phyloP scores from a whole-genome alignment of 2,329 filamentous ascomycete genomes.

The Arthrobotrys conoides region DNA sequence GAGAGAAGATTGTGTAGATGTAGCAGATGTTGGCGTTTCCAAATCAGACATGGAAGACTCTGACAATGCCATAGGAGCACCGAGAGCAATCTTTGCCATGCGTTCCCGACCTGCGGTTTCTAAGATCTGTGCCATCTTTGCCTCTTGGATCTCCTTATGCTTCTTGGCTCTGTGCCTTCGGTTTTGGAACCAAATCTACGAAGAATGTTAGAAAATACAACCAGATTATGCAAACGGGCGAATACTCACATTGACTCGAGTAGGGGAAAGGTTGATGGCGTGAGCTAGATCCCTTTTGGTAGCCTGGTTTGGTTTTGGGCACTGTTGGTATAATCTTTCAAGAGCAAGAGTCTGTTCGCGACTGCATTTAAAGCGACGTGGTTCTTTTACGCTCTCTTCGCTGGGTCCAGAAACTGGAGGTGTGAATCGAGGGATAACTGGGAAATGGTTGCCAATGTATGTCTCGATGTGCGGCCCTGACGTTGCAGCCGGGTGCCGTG shows the following conservation, averaged over 20 bases:
- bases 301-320: slow-evolving; percentile 56
- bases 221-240: neutral
- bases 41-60: slow-evolving; percentile 49
- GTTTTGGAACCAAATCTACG: slow-evolving; percentile 60
- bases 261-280: slow-evolving; percentile 58
- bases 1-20: slow-evolving; percentile 38
- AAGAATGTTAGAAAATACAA: neutral
- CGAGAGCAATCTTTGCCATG: slow-evolving; percentile 57
- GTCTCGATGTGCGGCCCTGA: slow-evolving; percentile 53
- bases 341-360: slow-evolving; percentile 58
- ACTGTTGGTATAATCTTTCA: slow-evolving; percentile 59
- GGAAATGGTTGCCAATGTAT: slow-evolving; percentile 48
- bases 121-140: slow-evolving; percentile 58
- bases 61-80: slow-evolving; percentile 34
- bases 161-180: slow-evolving; percentile 58
- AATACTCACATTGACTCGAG: slow-evolving; percentile 55
- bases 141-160: slow-evolving; percentile 57
- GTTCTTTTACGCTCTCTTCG: slow-evolving; percentile 55
- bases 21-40: slow-evolving; percentile 53
- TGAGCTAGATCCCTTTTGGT: slow-evolving; percentile 56
- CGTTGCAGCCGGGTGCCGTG: slow-evolving; percentile 30
- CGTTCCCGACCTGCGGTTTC: slow-evolving; percentile 56
- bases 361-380: slow-evolving; percentile 60
- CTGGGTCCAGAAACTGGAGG: slow-evolving; percentile 55
- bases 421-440: slow-evolving; percentile 55